Evolutionary conservation across 192 early-diverging fungal genomes (phyloP).

Genomic region (Radiomyces spectabilis): DNA sequence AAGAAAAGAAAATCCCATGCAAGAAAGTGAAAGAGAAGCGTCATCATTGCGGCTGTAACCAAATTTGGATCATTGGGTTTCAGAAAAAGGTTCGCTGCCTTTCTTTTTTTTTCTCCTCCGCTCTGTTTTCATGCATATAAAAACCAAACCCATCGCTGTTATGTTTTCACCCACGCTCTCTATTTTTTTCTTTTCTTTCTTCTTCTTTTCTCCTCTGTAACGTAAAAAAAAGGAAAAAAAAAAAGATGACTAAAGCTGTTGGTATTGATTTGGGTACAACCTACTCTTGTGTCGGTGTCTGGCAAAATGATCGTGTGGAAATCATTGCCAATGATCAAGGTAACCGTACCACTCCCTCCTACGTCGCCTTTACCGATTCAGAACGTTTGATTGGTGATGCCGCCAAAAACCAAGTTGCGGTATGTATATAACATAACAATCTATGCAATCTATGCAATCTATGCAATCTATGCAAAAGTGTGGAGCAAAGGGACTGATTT

Average conservation of each 20-base stretch:
- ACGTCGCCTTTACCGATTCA: slow-evolving; percentile 89
- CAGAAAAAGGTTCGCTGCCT: not conserved
- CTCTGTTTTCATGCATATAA: too few species aligned
- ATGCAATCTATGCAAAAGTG: too few species aligned
- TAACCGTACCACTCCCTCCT: slow-evolving; percentile 94
- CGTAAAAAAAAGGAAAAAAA: not conserved
- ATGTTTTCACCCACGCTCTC: too few species aligned
- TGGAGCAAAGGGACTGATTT: not conserved
- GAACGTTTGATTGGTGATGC: slow-evolving; percentile 98
- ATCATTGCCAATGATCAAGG: slow-evolving; percentile 99
- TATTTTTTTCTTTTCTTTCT: not conserved
- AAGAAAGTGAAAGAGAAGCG: too few species aligned
- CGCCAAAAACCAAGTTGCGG: slow-evolving; percentile 96
- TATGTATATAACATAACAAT: too few species aligned
- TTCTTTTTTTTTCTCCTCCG: slow-evolving; percentile 2
- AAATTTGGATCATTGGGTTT: not conserved
- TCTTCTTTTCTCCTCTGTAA: not conserved
- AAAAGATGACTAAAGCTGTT: slow-evolving; percentile 4
- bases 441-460: too few species aligned
- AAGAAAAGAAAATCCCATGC: too few species aligned
- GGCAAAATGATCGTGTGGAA: slow-evolving; percentile 63
- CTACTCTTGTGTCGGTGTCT: slow-evolving; percentile 82
- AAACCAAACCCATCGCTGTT: too few species aligned
- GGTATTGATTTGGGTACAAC: slow-evolving; percentile 55
- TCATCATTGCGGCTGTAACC: too few species aligned